Evolutionary conservation across 2,329 filamentous ascomycete species (phyloP).

Genomic region (Xylaria sp.): DNA sequence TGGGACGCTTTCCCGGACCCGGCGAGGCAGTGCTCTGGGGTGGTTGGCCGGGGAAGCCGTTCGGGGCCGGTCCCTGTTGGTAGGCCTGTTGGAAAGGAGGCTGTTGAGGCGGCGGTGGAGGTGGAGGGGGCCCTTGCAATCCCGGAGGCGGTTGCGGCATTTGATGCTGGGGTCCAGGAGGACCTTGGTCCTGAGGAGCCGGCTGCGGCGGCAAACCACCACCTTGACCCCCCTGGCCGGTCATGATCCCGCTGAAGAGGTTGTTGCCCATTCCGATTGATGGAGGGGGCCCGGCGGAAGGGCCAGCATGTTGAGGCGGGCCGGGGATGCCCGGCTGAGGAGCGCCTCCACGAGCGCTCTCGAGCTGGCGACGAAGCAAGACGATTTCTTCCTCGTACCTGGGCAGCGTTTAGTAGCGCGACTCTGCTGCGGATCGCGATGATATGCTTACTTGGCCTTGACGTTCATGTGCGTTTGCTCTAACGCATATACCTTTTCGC

Average conservation of each 20-base stretch:
- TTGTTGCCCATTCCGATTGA: conserved; percentile 91
- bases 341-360: conserved; percentile 67
- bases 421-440: not conserved
- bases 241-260: conserved; percentile 95
- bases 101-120: conserved; percentile 63
- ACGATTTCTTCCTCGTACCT: conserved; percentile 94
- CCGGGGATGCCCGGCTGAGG: conserved; percentile 64
- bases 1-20: conserved; percentile 72
- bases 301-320: conserved; percentile 74
- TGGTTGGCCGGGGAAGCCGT: conserved; percentile 79
- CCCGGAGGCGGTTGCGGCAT: conserved; percentile 78
- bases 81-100: conserved; percentile 75
- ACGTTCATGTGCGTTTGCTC: conserved; percentile 87
- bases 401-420: conserved; percentile 18
- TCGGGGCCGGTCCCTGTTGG: conserved; percentile 59
- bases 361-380: conserved; percentile 85
- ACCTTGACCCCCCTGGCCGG: conserved; percentile 79
- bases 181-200: conserved; percentile 65
- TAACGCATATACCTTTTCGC: conserved; percentile 89
- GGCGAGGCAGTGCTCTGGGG: conserved; percentile 86
- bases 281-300: conserved; percentile 71
- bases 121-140: conserved; percentile 59
- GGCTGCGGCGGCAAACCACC: conserved; percentile 78
- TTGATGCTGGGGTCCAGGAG: conserved; percentile 54
- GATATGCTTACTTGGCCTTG: conserved; percentile 78